A percentile compares a stretch with the other conserved stretches of the same genome.
Conservation (phyloP, 1,284 basidiomycete species). For the Mycosarcoma mackinlayi region DNA sequence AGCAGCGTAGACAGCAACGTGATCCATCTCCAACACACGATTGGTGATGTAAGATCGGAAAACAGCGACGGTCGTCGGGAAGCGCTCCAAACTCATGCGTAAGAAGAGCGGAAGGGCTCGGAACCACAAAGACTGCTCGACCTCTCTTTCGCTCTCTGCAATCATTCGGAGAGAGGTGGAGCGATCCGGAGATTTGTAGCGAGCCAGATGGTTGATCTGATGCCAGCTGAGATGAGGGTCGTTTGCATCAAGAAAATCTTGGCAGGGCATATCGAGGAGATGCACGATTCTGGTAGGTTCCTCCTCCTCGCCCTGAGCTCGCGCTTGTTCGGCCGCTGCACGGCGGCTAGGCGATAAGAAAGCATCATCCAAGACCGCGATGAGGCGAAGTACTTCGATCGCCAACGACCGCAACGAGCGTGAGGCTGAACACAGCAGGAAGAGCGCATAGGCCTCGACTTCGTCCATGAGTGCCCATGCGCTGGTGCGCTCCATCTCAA, state of each 20-base stretch:
- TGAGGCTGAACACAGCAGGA: constrained; percentile 79
- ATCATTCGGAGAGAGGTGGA: constrained; percentile 56
- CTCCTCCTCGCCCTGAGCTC: constrained; percentile 52
- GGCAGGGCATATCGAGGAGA: constrained; percentile 55
- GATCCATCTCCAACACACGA: constrained; percentile 69
- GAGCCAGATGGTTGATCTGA: constrained; percentile 49
- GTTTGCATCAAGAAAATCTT: constrained; percentile 48
- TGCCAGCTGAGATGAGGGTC: constrained; percentile 47
- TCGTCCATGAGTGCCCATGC: constrained; percentile 69
- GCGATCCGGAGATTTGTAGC: constrained; percentile 47
- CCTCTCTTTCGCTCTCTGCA: constrained; percentile 69
- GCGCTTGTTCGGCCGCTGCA: constrained; percentile 60
- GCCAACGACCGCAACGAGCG: constrained; percentile 72
- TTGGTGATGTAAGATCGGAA: constrained; percentile 68
- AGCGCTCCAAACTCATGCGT: constrained; percentile 64
- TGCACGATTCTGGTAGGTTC: constrained; percentile 59
- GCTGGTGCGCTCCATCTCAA: constrained; percentile 61
- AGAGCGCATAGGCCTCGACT: constrained; percentile 80
- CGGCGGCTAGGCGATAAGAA: constrained; percentile 45
- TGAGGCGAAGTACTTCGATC: constrained; percentile 52
- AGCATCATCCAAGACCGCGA: constrained; percentile 63
- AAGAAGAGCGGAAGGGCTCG: constrained; percentile 69
- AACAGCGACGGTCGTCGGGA: constrained; percentile 68
- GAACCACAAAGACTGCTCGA: constrained; percentile 70
- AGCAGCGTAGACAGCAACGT: constrained; percentile 68